Evolutionary conservation across 2,329 filamentous ascomycete genomes (phyloP), one percentile per base, ranked within the genome.

Genomic region (Fusarium verrucosum): DNA sequence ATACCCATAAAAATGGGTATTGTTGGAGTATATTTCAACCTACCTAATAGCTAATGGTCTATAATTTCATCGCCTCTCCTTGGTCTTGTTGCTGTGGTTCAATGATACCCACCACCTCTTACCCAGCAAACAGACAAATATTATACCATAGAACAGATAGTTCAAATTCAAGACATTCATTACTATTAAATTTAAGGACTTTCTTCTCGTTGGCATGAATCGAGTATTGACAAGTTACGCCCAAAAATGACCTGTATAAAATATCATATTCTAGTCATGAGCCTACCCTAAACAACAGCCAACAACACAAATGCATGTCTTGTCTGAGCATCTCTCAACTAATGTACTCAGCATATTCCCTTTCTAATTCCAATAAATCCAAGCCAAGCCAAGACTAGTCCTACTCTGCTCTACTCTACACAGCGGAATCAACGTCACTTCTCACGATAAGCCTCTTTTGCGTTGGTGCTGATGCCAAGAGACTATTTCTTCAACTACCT

Each of bases 21-120:
- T 35, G 42, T 32, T 26, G 19, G 19, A 20, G 16, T 22, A 20
- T 23, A 32, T 28, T 6, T 7, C 14, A 14, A n/a, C 19, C 7
- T 62, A n/a, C 19, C 7, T 62, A 67, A 70, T 67, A 36, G 33
- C 14, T 69, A 69, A 70, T 69, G 17, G 20, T 22, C 8, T 25
- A 11, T 17, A 2, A 33, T 36, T n/a, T 40, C 5, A 19, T 35
- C 11, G 16, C 6, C 26, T 38, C 19, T 46, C 17, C 10, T 14
- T 32, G 5, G 30, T 32, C 30, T 32, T 5, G 9, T n/a, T n/a
- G 30, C 16, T 9, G 30, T 32, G 30, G 30, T n/a, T 32, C 14
- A 32, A 3, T 32, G 14, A 32, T 32, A 32, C 14, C 9, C 14
- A 8, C 30, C 14, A 32, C 7, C 7, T 16, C 30, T 32, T 7